Conservation (phyloP, 129 eudicot species). For the Artemisia argyi region DNA sequence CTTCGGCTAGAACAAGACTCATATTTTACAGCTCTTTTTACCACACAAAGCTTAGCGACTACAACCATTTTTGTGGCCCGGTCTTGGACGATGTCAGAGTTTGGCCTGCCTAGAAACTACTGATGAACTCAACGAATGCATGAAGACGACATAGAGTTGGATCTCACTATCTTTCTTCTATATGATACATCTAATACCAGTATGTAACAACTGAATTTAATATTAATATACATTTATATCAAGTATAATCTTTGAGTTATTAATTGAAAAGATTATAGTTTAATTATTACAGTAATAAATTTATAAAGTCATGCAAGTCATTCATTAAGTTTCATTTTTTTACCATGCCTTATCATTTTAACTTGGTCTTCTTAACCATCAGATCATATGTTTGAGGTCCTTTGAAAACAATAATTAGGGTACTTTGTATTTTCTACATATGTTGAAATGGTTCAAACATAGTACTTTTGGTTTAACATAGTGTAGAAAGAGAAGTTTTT, state of each 20-base stretch:
- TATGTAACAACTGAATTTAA: not conserved
- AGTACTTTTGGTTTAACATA: too few relatives aligned
- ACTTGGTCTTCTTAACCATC: not conserved
- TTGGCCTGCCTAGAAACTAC: constrained; percentile 22
- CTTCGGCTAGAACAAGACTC: constrained; percentile 44
- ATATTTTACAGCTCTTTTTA: constrained; percentile 63
- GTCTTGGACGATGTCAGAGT: constrained; percentile 57
- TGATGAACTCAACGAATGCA: not conserved
- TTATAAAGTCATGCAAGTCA: not conserved
- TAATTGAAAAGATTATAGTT: constrained; percentile 10
- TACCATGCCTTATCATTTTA: not conserved
- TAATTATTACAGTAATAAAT: constrained; percentile 5
- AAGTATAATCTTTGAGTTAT: constrained; percentile 8
- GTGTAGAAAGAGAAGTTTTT: too few relatives aligned
- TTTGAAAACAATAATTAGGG: not conserved
- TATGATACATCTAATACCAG: constrained; percentile 15
- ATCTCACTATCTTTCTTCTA: constrained; percentile 7
- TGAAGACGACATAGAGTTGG: not conserved
- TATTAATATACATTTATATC: constrained; percentile 14
- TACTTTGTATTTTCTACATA: too few relatives aligned
- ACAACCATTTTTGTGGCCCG: constrained; percentile 60
- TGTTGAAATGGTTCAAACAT: too few relatives aligned
- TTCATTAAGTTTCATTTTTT: too few relatives aligned
- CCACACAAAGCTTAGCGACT: constrained; percentile 48
- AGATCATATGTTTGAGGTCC: not conserved